Percentiles rank a stretch among this genome's conserved stretches.
Evolutionary conservation across 2,329 filamentous ascomycete species (phyloP).

Genomic region (Claviceps sp.): DNA sequence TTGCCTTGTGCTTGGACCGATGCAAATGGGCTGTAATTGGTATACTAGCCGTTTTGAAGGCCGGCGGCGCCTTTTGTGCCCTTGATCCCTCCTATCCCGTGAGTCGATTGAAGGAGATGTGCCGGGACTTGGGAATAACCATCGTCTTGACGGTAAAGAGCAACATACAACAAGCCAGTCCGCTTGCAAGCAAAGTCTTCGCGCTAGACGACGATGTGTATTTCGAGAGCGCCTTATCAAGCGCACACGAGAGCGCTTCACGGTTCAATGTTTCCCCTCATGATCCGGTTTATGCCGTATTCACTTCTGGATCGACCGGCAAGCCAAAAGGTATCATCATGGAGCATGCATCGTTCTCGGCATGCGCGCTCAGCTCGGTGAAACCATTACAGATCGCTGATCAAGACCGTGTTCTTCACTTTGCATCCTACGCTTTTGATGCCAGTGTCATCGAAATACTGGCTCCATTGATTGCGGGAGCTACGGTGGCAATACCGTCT

Average conservation of each 20-base stretch:
- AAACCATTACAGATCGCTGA: neutral
- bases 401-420: slow-evolving; percentile 2
- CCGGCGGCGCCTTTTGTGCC: slow-evolving; percentile 19
- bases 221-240: no score
- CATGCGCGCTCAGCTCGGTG: slow-evolving; percentile 1
- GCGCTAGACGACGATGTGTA: no score
- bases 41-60: slow-evolving; percentile 18
- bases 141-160: neutral
- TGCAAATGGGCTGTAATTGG: slow-evolving; percentile 9
- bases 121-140: neutral
- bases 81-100: slow-evolving; percentile 13
- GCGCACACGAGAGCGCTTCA: neutral
- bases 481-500: slow-evolving; percentile 9
- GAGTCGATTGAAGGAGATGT: slow-evolving; percentile 3
- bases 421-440: slow-evolving; percentile 11
- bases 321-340: slow-evolving; percentile 26
- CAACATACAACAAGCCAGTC: neutral
- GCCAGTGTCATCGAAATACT: slow-evolving; percentile 7
- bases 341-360: slow-evolving; percentile 3
- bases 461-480: slow-evolving; percentile 5
- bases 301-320: slow-evolving; percentile 40
- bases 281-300: slow-evolving; percentile 24
- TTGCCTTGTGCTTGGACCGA: slow-evolving; percentile 17
- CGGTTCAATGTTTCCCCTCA: neutral
- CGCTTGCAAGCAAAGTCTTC: neutral